Percentiles rank a stretch among this genome's conserved stretches.
Conservation (phyloP, 306 rosid species). For the Trifolium dubium region DNA sequence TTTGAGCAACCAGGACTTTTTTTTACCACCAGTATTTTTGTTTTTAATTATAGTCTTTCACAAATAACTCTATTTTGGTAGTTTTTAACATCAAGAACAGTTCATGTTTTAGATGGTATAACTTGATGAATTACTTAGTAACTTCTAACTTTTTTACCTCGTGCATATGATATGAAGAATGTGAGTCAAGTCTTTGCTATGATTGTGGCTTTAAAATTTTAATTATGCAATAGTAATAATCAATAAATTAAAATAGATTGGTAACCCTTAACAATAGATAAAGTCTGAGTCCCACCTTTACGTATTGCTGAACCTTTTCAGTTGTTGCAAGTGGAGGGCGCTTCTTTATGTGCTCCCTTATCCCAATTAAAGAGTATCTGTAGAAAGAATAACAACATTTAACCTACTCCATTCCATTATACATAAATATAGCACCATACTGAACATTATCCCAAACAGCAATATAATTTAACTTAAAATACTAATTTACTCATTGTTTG, state of each 20-base stretch:
- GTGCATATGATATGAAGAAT: slow-evolving; percentile 6
- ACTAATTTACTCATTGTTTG: not conserved
- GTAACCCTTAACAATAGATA: slow-evolving; percentile 19
- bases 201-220: slow-evolving; percentile 12
- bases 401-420: slow-evolving; percentile 30
- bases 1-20: slow-evolving; percentile 19
- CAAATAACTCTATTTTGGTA: slow-evolving; percentile 19
- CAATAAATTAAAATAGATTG: slow-evolving; percentile 15
- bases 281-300: slow-evolving; percentile 62
- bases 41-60: not conserved
- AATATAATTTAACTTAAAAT: slow-evolving; percentile 20
- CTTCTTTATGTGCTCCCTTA: slow-evolving; percentile 97
- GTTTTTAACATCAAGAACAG: slow-evolving; percentile 33
- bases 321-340: slow-evolving; percentile 93
- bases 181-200: slow-evolving; percentile 3
- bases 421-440: slow-evolving; percentile 17
- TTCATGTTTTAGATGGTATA: not conserved
- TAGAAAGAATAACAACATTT: slow-evolving; percentile 34
- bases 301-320: slow-evolving; percentile 94
- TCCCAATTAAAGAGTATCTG: slow-evolving; percentile 71
- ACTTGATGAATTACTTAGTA: slow-evolving; percentile 20
- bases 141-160: slow-evolving; percentile 24
- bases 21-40: not conserved
- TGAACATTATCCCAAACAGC: slow-evolving; percentile 3
- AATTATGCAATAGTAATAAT: slow-evolving; percentile 11